Evolutionary conservation across 371 early-diverging fungal genomes (phyloP), one percentile per base, ranked within the genome.

Genomic region (Haplosporangium sp.): DNA sequence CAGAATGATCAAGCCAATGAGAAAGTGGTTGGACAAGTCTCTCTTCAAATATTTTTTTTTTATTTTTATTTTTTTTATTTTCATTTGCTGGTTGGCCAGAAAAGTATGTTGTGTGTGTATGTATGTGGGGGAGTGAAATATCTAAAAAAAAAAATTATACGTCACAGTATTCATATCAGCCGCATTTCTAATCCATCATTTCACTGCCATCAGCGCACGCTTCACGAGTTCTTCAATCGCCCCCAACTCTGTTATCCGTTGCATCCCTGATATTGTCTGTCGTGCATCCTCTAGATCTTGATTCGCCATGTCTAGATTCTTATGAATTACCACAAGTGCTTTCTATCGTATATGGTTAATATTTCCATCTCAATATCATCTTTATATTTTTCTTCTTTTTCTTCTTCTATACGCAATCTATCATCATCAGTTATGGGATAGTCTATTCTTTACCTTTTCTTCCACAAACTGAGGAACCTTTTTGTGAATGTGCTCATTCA

Each of bases 401-500:
- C 10, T 42, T 50, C 15, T 50, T 19, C 4, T 27, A 0, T 27
- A 27, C 27, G 27, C 27, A n/a, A n/a, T n/a, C n/a, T n/a, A n/a
- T n/a, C n/a, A n/a, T 27, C 27, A 27, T 27, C 27, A 27, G 27
- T 27, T 27, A 27, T 27, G 27, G 27, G 27, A 27, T 27, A 27
- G 27, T 27, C 27, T 27, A 27, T 50, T 19, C 15, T 50, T 17
- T 50, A 77, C 77, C 77, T 77, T 77, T 57, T 77, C 77, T 20
- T 69, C 69, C 6, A 72, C 77, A 17, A 77, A 57, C 40, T 69
- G 57, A 19, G 77, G 77, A 4, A 77, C 69, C 38, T 77, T 77
- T 57, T 77, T 77, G 55, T 77, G 77, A 10, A 77, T 62, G 44
- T 77, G 77, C 48, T 77, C 77, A 34, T 77, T 77, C 17, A 77